These are phyloP conservation scores for Apiospora hydei DNA, from an alignment of 2,329 filamentous ascomycete genomes.

Conservation along the genomic window DNA sequence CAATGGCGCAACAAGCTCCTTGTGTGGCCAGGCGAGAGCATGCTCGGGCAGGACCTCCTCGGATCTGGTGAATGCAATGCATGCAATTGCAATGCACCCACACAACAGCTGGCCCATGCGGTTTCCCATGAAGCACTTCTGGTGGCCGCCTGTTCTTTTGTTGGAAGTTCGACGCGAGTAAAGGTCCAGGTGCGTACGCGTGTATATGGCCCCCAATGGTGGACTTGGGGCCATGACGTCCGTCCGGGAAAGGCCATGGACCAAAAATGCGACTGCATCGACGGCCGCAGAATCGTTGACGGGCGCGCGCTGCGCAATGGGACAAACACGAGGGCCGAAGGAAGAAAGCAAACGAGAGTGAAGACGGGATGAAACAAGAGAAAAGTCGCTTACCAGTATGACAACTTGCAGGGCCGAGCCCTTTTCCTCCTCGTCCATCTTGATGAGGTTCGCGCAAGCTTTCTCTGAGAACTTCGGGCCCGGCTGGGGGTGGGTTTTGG, in stretches of 20 bases:
- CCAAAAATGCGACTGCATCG: constrained; percentile 2
- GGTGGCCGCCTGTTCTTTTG: not conserved
- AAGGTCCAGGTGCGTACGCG: not conserved
- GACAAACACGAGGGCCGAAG: not conserved
- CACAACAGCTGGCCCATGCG: constrained; percentile 6
- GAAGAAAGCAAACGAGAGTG: not conserved
- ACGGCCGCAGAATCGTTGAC: not conserved
- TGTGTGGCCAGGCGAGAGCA: not conserved
- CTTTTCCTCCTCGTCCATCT: constrained; percentile 18
- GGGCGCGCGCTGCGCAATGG: constrained; percentile 6
- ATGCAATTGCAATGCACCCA: not conserved
- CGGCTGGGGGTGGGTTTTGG: constrained; percentile 13
- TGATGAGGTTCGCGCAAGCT: constrained; percentile 20
- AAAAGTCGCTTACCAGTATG: constrained; percentile 18
- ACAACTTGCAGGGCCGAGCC: constrained; percentile 19
- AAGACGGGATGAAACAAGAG: not conserved
- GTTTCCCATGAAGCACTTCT: not conserved
- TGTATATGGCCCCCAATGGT: not conserved
- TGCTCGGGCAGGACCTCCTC: not conserved
- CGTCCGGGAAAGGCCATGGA: not conserved
- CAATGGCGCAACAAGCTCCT: constrained; percentile 11
- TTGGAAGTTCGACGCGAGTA: not conserved
- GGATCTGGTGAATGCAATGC: not conserved
- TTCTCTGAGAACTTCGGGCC: constrained; percentile 17
- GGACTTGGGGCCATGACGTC: constrained; percentile 13